These are phyloP conservation scores for Plasmodium gaboni DNA, from an alignment of 169 alveolate genomes.

Conservation along the genomic window DNA sequence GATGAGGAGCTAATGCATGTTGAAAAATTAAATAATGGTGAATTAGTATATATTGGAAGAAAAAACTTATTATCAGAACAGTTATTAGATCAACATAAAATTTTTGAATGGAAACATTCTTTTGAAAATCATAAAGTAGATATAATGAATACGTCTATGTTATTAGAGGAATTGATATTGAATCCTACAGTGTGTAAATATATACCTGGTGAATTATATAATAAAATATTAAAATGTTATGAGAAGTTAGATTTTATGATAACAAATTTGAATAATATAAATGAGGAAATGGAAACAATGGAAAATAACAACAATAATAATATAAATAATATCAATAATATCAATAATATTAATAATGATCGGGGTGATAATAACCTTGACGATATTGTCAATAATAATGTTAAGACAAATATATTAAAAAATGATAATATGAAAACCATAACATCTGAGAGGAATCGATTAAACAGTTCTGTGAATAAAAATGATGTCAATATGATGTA, in stretches of 20 bases:
- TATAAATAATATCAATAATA: not conserved
- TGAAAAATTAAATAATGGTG: no score
- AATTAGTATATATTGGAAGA: no score
- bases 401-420: not conserved
- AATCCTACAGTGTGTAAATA: conserved; percentile 37
- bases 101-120: conserved; percentile 9
- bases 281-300: not conserved
- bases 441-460: no score
- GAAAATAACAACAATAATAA: not conserved
- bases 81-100: not conserved
- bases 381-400: not conserved
- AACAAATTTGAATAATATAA: not conserved
- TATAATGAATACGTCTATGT: conserved; percentile 37
- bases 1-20: no score
- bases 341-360: not conserved
- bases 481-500: conserved; percentile 16
- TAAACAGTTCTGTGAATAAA: not conserved
- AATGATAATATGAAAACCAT: no score
- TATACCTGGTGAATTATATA: conserved; percentile 28
- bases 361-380: not conserved
- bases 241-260: conserved; percentile 41
- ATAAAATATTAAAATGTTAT: conserved; percentile 61
- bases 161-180: conserved; percentile 55
- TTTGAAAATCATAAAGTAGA: conserved; percentile 36
- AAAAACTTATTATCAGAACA: no score